Percentiles rank a stretch among this genome's conserved stretches.
Evolutionary conservation across 352 stramenopile species (phyloP).

Genomic region (Phytophthora chlamydospora): DNA sequence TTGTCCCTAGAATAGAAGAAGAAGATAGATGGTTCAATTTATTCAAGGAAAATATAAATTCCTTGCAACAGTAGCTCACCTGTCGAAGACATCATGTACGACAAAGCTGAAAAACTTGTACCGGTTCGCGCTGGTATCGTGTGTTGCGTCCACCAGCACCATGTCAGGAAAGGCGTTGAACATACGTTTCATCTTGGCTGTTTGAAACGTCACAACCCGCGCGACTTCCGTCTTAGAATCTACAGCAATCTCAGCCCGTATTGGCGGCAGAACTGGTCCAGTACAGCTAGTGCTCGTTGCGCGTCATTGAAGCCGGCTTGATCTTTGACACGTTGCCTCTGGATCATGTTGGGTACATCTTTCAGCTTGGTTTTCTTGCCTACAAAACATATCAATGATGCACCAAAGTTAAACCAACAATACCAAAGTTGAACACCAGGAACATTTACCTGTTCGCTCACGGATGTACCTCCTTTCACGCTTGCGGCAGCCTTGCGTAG

Average conservation of each 20-base stretch:
- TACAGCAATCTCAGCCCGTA: background rate
- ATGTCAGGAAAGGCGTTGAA: constrained; percentile 16
- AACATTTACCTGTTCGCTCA: constrained; percentile 1
- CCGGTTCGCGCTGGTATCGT: constrained; percentile 20
- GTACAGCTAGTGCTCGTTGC: constrained; percentile 2
- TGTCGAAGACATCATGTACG: constrained; percentile 10
- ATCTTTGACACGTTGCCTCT: background rate
- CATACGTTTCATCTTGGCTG: constrained; percentile 6
- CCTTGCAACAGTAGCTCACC: constrained; percentile 4
- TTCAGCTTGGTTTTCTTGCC: constrained; percentile 2
- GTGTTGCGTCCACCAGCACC: constrained; percentile 12
- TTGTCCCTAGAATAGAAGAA: constrained; percentile 6
- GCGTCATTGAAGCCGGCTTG: constrained; percentile 1
- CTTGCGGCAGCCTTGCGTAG: constrained; percentile 6
- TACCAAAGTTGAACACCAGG: background rate
- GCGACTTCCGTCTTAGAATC: background rate
- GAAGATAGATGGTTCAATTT: background rate
- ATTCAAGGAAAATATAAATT: constrained; percentile 2
- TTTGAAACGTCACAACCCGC: constrained; percentile 5
- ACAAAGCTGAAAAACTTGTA: constrained; percentile 27
- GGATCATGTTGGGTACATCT: constrained; percentile 22
- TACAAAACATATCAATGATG: background rate
- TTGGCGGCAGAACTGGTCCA: constrained; percentile 11
- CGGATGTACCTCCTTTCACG: constrained; percentile 1
- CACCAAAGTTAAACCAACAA: constrained; percentile 2